Evolutionary conservation across 345 rosid species (phyloP), one percentile per base, ranked within the genome.

Genomic region (Euphorbia lathyris): DNA sequence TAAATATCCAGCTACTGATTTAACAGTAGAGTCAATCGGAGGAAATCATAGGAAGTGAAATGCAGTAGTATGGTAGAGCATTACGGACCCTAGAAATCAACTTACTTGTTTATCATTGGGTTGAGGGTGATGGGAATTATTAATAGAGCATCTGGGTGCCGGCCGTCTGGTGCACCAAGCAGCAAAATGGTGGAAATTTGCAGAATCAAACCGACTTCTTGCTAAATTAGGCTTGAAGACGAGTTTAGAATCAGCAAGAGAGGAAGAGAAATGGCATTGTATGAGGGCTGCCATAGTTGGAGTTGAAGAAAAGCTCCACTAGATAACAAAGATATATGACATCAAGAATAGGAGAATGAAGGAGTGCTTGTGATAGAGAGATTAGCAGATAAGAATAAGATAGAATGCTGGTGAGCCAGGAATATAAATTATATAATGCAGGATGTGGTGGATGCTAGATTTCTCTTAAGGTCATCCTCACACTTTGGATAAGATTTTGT

Each of bases 221-320:
- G 91, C 80, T 19, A 64, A 17, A 57, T 7, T 79, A n/a, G 80
- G 75, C 47, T 62, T 75, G 53, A 55, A 10, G 25, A 11, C 6
- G 67, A 78, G 63, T 45, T 74, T 83, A 26, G 79, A 77, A 38
- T 77, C 63, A 52, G 87, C 56, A 53, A 76, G 74, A 72, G 84
- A 77, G 16, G 81, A 80, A 57, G 59, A 80, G 42, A 9, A 70
- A 68, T 75, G 84, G 76, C 87, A 85, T 42, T 79, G 83, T 58
- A 82, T 51, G 51, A 76, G 26, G n/a, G 84, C 79, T 59, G 86
- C 86, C 90, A 88, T 87, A 63, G 42, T 3, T 45, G 68, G 14
- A 38, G 65, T 8, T 16, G 40, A 13, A 12, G 1, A 47, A 60
- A 53, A 55, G n/a, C 26, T 59, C 50, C 23, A 16, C 52, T 56